Base-by-base conservation (phyloP, 2,329 filamentous ascomycete genomes). In the Macrophomina tecta region DNA sequence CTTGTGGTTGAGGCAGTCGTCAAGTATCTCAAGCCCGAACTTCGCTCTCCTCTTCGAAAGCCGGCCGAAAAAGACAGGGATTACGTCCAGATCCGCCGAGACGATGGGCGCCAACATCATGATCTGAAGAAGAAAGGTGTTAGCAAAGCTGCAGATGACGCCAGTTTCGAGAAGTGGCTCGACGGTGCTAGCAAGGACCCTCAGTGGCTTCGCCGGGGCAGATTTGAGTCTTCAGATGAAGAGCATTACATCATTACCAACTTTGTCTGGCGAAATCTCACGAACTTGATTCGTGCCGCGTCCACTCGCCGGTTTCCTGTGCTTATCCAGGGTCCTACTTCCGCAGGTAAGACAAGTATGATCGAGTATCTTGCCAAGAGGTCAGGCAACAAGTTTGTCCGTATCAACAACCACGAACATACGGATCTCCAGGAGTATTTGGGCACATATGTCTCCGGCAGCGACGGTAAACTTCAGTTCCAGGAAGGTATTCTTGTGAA, bases 341-440 rank as follows among this genome's bases (percentile, higher is more conserved):
- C 96, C 5, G 92, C 94, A 12, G 95, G 95, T 70, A 99, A 99
- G 80, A 99, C 95, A 0, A 98, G 94, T 79, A 99, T 99, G 95
- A 97, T 99, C 49, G 94, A 98, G 79, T 97, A 97, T 76, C 85
- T 99, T 45, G 94, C 96, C n/a, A 95, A 97, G 74, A 91, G 92
- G 65, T 98, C 93, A 36, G 95, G 96, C 3, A 97, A 99, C 77
- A 95, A 92, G 74, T 99, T 98, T 75, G 93, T 99, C 51, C 89
- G 95, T 68, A 99, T 99, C 83, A 99, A 99, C 81, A 99, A 99
- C 72, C 95, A 99, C 79, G 96, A 99, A 76, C 95, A 99, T 75
- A 99, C 95, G 0, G 95, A 99, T 77, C 83, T 99, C 45, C 95
- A 99, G 78, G 96, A 99, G 76, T 99, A 99, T 74, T 82, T 99